Conservation (phyloP, 345 rosid species). For the Eucalyptus polyanthemos region DNA sequence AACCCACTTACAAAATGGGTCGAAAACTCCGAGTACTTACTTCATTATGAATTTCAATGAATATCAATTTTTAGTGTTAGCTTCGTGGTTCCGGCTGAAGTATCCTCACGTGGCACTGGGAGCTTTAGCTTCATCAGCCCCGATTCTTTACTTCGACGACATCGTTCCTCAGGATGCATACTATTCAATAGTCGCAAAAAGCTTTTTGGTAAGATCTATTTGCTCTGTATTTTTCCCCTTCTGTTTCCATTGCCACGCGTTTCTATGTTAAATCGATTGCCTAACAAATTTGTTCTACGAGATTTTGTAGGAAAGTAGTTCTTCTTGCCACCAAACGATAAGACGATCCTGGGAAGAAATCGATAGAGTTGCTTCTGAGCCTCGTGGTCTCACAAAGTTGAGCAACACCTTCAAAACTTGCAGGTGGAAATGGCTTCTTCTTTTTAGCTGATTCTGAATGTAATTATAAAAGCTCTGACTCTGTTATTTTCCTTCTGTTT, state of each 20-base stretch:
- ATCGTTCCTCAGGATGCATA: conserved; percentile 7
- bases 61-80: background rate
- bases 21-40: background rate
- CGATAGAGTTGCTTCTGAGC: conserved; percentile 1
- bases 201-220: conserved; percentile 2
- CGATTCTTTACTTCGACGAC: conserved; percentile 11
- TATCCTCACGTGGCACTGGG: conserved; percentile 17
- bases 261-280: background rate
- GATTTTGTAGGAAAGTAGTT: conserved; percentile 8
- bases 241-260: background rate
- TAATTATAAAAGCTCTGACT: background rate
- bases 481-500: background rate
- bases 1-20: background rate
- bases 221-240: background rate
- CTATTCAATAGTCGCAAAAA: background rate
- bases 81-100: conserved; percentile 19
- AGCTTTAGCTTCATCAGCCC: conserved; percentile 29
- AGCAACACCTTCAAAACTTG: conserved; percentile 17
- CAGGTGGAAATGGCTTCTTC: background rate
- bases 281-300: background rate
- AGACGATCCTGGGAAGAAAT: conserved; percentile 13
- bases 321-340: conserved; percentile 11
- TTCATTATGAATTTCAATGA: background rate
- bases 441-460: background rate
- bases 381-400: conserved; percentile 8